Evolutionary conservation across 495 filamentous ascomycete genomes (phyloP).

Genomic region (Tricharina praecox): DNA sequence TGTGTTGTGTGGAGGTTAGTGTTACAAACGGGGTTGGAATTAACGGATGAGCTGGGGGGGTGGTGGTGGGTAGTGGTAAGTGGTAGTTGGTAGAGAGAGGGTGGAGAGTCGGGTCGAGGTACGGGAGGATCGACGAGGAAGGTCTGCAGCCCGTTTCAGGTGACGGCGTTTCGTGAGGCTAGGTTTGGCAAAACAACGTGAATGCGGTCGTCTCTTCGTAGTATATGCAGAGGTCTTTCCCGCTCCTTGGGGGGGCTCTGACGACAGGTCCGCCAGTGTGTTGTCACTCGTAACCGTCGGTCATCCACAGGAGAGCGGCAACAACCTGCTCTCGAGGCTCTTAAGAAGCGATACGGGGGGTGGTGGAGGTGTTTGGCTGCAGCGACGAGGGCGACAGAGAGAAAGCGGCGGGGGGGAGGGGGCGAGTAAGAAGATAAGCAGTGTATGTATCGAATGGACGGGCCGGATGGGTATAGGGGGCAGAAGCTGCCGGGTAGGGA

Average conservation of each 20-base stretch:
- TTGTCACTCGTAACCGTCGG: too few species aligned
- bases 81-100: too few species aligned
- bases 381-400: too few species aligned
- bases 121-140: constrained; percentile 3
- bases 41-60: too few species aligned
- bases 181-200: not conserved
- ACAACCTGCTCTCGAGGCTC: not conserved
- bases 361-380: not conserved
- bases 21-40: constrained; percentile 8
- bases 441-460: not conserved
- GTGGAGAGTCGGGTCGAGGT: constrained; percentile 10
- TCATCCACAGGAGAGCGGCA: constrained; percentile 14
- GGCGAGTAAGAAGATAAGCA: too few species aligned
- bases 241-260: not conserved
- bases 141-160: constrained; percentile 1
- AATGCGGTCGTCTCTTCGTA: constrained; percentile 5
- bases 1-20: constrained; percentile 14
- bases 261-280: not conserved
- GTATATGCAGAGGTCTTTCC: constrained; percentile 1
- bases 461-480: not conserved
- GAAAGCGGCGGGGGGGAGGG: too few species aligned
- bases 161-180: constrained; percentile 4
- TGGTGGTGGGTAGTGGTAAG: too few species aligned
- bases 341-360: not conserved
- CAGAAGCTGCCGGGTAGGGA: too few species aligned